Evolutionary conservation across 441 rosid genomes (phyloP).

Genomic region (Eutrema salsugineum): DNA sequence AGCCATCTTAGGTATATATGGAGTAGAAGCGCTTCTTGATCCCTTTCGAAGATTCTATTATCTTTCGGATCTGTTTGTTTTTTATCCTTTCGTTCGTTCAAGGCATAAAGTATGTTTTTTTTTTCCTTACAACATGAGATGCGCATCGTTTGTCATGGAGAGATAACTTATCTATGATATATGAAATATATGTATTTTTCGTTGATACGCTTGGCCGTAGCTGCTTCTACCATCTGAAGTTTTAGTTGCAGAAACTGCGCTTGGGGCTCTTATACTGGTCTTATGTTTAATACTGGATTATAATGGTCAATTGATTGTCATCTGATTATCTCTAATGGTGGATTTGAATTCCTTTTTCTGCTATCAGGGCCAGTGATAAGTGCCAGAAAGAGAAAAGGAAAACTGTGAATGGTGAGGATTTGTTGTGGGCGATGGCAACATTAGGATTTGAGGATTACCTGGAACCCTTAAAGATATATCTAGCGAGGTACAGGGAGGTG

Average conservation of each 20-base stretch:
- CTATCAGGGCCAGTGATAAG: slow-evolving; percentile 72
- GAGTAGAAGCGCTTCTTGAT: background rate
- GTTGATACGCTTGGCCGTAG: background rate
- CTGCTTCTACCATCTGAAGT: background rate
- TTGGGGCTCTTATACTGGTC: background rate
- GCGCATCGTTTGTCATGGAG: background rate
- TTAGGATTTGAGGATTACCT: slow-evolving; percentile 82
- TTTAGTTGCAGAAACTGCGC: background rate
- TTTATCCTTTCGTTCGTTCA: background rate
- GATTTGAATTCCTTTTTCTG: background rate
- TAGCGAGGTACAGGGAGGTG: slow-evolving; percentile 74
- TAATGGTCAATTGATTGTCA: background rate
- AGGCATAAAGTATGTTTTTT: background rate
- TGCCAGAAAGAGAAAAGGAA: slow-evolving; percentile 84
- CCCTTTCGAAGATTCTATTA: background rate
- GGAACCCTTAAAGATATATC: slow-evolving; percentile 72
- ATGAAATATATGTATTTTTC: background rate
- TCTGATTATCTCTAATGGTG: background rate
- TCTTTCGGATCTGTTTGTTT: background rate
- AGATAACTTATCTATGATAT: background rate
- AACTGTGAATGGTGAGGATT: slow-evolving; percentile 85
- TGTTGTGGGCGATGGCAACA: slow-evolving; percentile 89
- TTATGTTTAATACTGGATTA: background rate
- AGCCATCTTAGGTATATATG: background rate
- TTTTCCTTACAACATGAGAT: background rate